Evolutionary conservation across 495 filamentous ascomycete species (phyloP).

Genomic region (Collariella sp.): DNA sequence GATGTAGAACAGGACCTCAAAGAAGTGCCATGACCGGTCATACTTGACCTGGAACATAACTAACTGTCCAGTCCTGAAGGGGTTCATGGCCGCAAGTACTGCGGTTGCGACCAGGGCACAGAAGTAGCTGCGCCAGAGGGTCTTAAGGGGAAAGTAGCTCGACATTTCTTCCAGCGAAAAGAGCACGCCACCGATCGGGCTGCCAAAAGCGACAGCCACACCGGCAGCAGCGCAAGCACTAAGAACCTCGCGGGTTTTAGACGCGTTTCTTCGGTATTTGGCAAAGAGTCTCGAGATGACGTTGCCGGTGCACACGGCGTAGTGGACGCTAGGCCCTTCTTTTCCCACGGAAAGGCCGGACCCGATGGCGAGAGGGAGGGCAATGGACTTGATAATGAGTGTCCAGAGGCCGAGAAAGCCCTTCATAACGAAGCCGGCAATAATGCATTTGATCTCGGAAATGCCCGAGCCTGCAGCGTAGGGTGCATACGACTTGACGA

Average conservation of each 20-base stretch:
- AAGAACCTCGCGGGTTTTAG: conserved; percentile 90
- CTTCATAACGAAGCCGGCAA: conserved; percentile 99
- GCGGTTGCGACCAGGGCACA: conserved; percentile 94
- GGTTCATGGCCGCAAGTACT: conserved; percentile 91
- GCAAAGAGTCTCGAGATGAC: conserved; percentile 89
- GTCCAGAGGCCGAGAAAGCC: conserved; percentile 93
- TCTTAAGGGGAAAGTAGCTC: conserved; percentile 95
- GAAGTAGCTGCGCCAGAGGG: conserved; percentile 96
- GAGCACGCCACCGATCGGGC: conserved; percentile 90
- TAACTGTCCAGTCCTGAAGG: conserved; percentile 93
- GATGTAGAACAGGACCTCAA: conserved; percentile 89
- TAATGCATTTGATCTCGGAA: conserved; percentile 99
- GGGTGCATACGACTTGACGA: conserved; percentile 90
- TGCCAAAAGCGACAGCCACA: conserved; percentile 94
- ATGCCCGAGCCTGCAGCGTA: conserved; percentile 97
- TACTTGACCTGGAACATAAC: conserved; percentile 99
- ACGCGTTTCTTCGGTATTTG: conserved; percentile 88
- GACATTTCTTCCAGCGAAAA: conserved; percentile 99
- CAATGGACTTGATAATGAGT: conserved; percentile 86
- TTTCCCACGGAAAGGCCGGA: conserved; percentile 95
- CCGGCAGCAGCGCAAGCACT: conserved; percentile 92
- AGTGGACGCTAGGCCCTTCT: conserved; percentile 96
- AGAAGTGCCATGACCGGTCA: conserved; percentile 95
- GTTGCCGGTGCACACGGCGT: conserved; percentile 95
- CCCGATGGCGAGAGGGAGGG: conserved; percentile 83